phyloP scores from a whole-genome alignment of 202 grass and related monocot species.

The Setaria viridis region DNA sequence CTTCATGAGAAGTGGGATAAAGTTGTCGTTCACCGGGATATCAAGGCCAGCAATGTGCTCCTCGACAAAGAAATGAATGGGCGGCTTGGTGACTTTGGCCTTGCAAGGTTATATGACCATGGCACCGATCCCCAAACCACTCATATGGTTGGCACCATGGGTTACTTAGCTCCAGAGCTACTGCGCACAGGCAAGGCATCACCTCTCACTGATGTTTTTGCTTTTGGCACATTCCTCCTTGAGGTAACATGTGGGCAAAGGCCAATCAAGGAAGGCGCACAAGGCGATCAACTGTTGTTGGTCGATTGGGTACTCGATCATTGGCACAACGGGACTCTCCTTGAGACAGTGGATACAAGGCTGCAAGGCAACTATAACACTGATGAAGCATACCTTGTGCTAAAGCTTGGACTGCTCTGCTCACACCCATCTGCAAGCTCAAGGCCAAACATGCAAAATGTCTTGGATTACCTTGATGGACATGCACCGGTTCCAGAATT shows the following conservation, averaged over 20 bases:
- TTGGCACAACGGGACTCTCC: constrained; percentile 16
- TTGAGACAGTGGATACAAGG: constrained; percentile 8
- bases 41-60: constrained; percentile 33
- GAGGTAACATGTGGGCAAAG: constrained; percentile 18
- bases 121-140: constrained; percentile 27
- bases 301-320: constrained; percentile 41
- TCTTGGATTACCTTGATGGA: constrained; percentile 43
- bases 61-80: constrained; percentile 31
- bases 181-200: constrained; percentile 16
- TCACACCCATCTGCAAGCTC: neutral
- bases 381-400: neutral
- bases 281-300: neutral
- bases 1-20: constrained; percentile 20
- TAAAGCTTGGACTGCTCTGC: constrained; percentile 27
- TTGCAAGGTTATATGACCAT: constrained; percentile 34
- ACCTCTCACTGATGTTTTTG: constrained; percentile 26
- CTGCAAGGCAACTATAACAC: neutral
- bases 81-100: constrained; percentile 29
- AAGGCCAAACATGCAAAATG: constrained; percentile 35
- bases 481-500: neutral
- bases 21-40: constrained; percentile 14
- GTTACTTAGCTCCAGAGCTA: constrained; percentile 11
- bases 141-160: constrained; percentile 43
- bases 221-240: constrained; percentile 18
- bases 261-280: neutral